phyloP scores from a whole-genome alignment of 2,329 filamentous ascomycete genomes.

The Colletotrichum cuscutae region DNA sequence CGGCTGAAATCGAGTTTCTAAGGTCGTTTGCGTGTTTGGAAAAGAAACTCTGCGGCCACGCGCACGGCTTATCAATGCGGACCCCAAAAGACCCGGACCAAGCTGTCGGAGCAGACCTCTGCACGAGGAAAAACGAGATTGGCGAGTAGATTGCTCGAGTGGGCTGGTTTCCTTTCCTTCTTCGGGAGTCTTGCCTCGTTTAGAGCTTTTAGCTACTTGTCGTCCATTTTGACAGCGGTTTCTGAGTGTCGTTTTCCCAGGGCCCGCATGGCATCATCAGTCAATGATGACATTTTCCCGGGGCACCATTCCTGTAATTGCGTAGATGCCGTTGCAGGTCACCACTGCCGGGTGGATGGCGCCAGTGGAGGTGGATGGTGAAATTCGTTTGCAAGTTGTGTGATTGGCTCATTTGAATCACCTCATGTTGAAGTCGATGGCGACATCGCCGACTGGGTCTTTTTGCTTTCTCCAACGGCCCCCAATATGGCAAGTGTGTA shows the following conservation, averaged over 20 bases:
- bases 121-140: background rate
- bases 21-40: background rate
- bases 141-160: slow-evolving; percentile 8
- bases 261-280: slow-evolving; percentile 27
- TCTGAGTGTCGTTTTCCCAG: background rate
- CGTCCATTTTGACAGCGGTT: background rate
- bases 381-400: background rate
- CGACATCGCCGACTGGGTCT: slow-evolving; percentile 19
- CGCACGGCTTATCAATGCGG: slow-evolving; percentile 31
- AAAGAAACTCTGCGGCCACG: background rate
- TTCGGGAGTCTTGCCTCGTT: background rate
- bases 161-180: background rate
- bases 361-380: background rate
- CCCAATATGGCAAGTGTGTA: background rate
- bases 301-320: slow-evolving; percentile 15
- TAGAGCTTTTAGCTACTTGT: background rate
- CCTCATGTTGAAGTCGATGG: slow-evolving; percentile 31
- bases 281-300: slow-evolving; percentile 31
- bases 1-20: background rate
- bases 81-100: background rate
- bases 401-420: slow-evolving; percentile 27
- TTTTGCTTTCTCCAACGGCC: background rate
- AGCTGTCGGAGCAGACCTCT: background rate
- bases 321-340: slow-evolving; percentile 18
- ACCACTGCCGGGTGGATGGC: slow-evolving; percentile 3